A percentile compares a stretch with the other conserved stretches of the same genome.
phyloP scores from a whole-genome alignment of 2,329 filamentous ascomycete genomes.

The Drechslera avenae region DNA sequence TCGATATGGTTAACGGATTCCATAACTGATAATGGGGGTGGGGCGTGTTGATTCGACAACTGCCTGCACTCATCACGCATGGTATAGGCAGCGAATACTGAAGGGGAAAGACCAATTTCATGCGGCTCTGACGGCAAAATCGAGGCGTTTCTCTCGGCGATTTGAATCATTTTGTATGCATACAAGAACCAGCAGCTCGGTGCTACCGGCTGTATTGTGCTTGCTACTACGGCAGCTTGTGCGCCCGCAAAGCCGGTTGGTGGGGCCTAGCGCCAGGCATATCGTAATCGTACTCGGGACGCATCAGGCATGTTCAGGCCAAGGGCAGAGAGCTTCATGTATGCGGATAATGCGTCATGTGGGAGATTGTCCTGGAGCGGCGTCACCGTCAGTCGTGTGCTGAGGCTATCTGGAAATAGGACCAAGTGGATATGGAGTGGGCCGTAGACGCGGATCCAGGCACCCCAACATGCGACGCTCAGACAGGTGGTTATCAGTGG shows the following conservation, averaged over 20 bases:
- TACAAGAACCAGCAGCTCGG: conserved; percentile 5
- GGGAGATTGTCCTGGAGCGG: conserved; percentile 1
- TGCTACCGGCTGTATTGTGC: conserved; percentile 5
- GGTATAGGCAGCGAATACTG: no score
- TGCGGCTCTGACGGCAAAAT: background rate
- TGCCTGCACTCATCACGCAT: no score
- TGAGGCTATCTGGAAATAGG: conserved; percentile 2
- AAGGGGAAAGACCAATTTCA: no score
- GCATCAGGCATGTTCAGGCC: background rate
- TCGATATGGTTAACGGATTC: no score
- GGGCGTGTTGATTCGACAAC: no score
- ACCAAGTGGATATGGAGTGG: conserved; percentile 9
- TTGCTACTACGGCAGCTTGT: conserved; percentile 6
- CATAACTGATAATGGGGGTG: no score
- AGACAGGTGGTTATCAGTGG: conserved; percentile 24
- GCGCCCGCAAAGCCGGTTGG: conserved; percentile 3
- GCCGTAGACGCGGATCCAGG: conserved; percentile 14
- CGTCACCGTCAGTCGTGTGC: conserved; percentile 1
- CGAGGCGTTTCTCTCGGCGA: conserved; percentile 4
- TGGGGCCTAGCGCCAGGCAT: conserved; percentile 8
- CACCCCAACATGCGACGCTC: conserved; percentile 16
- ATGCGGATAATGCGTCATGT: background rate
- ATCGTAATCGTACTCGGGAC: background rate
- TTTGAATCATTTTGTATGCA: background rate
- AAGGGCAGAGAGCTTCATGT: background rate